Conservation (phyloP, 2,329 filamentous ascomycete species). For the Colletotrichum karsti region DNA sequence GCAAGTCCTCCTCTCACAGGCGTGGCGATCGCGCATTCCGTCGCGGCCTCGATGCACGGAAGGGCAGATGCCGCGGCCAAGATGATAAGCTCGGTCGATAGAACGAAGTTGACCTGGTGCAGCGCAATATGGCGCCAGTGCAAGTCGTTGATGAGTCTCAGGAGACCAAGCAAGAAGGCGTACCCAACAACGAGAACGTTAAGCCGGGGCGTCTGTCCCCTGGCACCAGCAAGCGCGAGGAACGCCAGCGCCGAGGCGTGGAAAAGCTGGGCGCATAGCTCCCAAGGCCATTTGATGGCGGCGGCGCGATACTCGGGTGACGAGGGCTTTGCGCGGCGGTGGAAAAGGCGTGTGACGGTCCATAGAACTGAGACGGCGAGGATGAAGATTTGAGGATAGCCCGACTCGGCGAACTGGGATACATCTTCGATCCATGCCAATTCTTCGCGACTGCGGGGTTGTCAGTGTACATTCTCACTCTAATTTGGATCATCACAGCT, state of each 20-base stretch:
- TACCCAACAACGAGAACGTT: slow-evolving; percentile 48
- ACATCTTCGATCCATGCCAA: slow-evolving; percentile 46
- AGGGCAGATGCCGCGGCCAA: slow-evolving; percentile 47
- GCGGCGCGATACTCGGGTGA: slow-evolving; percentile 43
- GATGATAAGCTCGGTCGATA: slow-evolving; percentile 45
- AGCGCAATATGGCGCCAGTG: slow-evolving; percentile 56
- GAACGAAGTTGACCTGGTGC: slow-evolving; percentile 58
- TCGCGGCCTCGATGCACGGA: slow-evolving; percentile 50
- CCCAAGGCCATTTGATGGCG: slow-evolving; percentile 50
- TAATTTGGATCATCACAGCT: too few relatives aligned
- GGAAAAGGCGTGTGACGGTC: slow-evolving; percentile 42
- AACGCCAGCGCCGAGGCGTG: slow-evolving; percentile 50
- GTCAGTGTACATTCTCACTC: background rate
- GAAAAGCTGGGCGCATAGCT: slow-evolving; percentile 50
- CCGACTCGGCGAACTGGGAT: slow-evolving; percentile 49
- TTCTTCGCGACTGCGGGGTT: background rate
- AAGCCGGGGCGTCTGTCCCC: slow-evolving; percentile 43
- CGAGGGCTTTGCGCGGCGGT: slow-evolving; percentile 37
- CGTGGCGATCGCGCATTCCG: slow-evolving; percentile 35
- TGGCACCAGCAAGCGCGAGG: slow-evolving; percentile 44
- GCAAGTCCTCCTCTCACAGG: slow-evolving; percentile 43
- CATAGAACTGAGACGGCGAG: slow-evolving; percentile 47
- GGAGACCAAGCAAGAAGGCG: slow-evolving; percentile 52
- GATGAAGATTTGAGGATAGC: slow-evolving; percentile 47
- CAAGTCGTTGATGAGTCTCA: slow-evolving; percentile 49